Evolutionary conservation across 2,329 filamentous ascomycete genomes (phyloP), one percentile per base, ranked within the genome.

Genomic region (Aquanectria penicillioides): DNA sequence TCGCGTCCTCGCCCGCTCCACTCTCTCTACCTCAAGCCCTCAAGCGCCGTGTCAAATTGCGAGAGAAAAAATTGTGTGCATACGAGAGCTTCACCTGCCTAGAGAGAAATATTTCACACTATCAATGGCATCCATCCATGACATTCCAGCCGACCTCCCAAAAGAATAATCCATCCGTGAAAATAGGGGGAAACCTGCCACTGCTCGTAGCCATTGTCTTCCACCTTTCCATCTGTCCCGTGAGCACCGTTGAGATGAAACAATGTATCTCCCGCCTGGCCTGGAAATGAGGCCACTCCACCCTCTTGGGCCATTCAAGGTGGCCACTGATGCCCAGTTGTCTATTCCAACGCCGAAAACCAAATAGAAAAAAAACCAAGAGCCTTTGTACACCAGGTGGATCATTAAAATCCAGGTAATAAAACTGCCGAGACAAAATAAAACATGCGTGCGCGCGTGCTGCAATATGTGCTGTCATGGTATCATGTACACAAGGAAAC

Each of bases 401-500:
- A 43, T 33, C 47, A 38, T 57, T 54, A 46, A 40, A 53, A 60
- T 60, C 49, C 64, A 57, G 17, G 25, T 12, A 55, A 54, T 48
- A 59, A 43, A 31, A 52, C 17, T 55, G 34, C 43, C 36, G 49
- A 61, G 33, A 61, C 43, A 62, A 50, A 49, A 31, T 29, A 48
- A 55, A 43, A 52, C 29, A 41, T 52, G 47, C 51, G 52, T 63
- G 61, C 56, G 57, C 48, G 38, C 50, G 61, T 63, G 66, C 59
- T 66, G 66, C 57, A 62, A 57, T 68, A 68, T 70, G 65, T 71
- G 66, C 66, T 54, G 66, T 73, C 72, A 67, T 75, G 72, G 73
- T 76, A 76, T 76, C 73, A 74, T 76, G 66, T 73, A 72, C 66
- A 71, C 55, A 57, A 63, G 55, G 60, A 67, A 69, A 59, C 49